Percentiles rank a stretch among this genome's conserved stretches.
Evolutionary conservation across 495 filamentous ascomycete species (phyloP).

Genomic region (Staphylotrichum longicolle): DNA sequence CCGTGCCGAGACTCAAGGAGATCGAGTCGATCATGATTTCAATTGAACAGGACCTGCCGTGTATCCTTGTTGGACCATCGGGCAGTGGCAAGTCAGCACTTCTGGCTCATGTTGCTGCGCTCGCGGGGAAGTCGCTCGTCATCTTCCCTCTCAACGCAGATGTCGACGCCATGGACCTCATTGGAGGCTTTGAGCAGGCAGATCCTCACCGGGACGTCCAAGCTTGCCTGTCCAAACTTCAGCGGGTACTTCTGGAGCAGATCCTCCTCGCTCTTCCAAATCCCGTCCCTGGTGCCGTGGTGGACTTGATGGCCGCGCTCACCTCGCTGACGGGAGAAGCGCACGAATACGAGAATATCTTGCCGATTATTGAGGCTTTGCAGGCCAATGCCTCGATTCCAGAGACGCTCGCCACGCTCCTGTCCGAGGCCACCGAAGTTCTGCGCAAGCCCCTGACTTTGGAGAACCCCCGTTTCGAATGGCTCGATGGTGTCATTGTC

Average conservation of each 20-base stretch:
- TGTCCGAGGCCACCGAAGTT: conserved; percentile 39
- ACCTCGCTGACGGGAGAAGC: conserved; percentile 34
- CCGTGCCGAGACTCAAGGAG: conserved; percentile 59
- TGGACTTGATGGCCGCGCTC: conserved; percentile 43
- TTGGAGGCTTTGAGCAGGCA: conserved; percentile 94
- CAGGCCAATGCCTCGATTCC: conserved; percentile 26
- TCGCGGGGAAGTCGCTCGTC: conserved; percentile 67
- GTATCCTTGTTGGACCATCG: conserved; percentile 81
- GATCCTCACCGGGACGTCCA: conserved; percentile 70
- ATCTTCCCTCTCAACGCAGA: conserved; percentile 86
- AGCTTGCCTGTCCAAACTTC: conserved; percentile 53
- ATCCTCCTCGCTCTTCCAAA: conserved; percentile 51
- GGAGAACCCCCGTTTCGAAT: conserved; percentile 81
- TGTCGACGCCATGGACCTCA: conserved; percentile 92
- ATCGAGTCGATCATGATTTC: conserved; percentile 86
- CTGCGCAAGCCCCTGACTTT: conserved; percentile 46
- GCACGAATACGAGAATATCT: conserved; percentile 32
- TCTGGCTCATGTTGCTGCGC: conserved; percentile 72
- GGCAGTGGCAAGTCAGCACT: conserved; percentile 83
- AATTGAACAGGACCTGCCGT: conserved; percentile 80
- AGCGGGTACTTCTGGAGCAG: conserved; percentile 51
- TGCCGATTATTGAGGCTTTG: conserved; percentile 35
- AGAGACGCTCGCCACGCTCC: conserved; percentile 29
- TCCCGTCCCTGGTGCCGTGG: conserved; percentile 41
- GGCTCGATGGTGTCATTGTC: conserved; percentile 90